These are phyloP conservation scores for Epithemia pelagica DNA, from an alignment of 108 stramenopile species.

Conservation along the genomic window DNA sequence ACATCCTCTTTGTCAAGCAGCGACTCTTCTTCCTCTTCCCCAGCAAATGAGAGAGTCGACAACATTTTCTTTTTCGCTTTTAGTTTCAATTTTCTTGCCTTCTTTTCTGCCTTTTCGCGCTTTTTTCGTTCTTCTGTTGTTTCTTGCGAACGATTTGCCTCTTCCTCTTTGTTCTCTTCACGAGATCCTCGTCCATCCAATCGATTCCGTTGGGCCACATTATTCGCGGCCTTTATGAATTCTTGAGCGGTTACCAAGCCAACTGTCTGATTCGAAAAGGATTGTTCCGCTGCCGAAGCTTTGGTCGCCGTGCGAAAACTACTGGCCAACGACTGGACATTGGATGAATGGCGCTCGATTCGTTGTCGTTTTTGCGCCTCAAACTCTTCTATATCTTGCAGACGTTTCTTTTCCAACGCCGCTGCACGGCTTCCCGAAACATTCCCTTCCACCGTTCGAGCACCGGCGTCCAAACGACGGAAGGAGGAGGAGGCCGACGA, in stretches of 20 bases:
- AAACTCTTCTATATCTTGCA: constrained; percentile 64
- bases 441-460: constrained; percentile 83
- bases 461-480: constrained; percentile 68
- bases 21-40: constrained; percentile 51
- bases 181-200: too few relatives aligned
- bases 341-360: not conserved
- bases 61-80: constrained; percentile 65
- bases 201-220: not conserved
- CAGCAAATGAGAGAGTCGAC: constrained; percentile 61
- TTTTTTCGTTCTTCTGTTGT: constrained; percentile 6
- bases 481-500: too few relatives aligned
- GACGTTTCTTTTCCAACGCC: constrained; percentile 55
- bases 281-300: constrained; percentile 39
- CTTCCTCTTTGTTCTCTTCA: not conserved
- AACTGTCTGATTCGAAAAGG: constrained; percentile 59
- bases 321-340: constrained; percentile 33
- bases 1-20: constrained; percentile 12
- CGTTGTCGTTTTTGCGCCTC: constrained; percentile 45
- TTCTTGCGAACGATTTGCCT: constrained; percentile 1
- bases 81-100: constrained; percentile 40
- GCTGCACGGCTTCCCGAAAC: constrained; percentile 78
- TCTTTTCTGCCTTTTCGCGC: constrained; percentile 22
- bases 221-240: constrained; percentile 24
- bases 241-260: constrained; percentile 84
- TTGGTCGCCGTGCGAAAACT: constrained; percentile 36